Conservation (phyloP, 352 stramenopile species). For the Labyrinthula sp. region DNA sequence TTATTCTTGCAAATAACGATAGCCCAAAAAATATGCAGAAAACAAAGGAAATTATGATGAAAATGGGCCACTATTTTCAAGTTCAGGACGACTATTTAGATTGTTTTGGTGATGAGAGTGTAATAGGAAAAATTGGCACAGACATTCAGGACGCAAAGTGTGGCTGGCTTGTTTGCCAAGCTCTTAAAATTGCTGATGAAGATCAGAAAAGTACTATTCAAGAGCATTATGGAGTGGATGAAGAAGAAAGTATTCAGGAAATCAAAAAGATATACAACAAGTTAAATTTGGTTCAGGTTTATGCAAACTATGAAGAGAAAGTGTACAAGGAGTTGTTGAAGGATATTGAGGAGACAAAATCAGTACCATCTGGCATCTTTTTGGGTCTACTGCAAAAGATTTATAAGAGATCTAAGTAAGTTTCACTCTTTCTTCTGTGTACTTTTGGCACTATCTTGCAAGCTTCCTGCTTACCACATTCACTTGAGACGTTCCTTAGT, state of each 20-base stretch:
- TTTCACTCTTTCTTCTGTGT: too few relatives aligned
- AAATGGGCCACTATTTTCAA: conserved; percentile 97
- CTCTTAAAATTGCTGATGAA: conserved; percentile 46
- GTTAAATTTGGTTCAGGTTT: conserved; percentile 59
- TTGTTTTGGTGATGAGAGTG: conserved; percentile 73
- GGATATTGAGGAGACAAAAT: conserved; percentile 42
- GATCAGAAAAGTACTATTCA: conserved; percentile 44
- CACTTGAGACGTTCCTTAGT: too few relatives aligned
- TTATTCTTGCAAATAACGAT: conserved; percentile 39
- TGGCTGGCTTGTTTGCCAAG: conserved; percentile 89
- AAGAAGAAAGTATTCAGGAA: conserved; percentile 46
- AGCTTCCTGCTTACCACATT: too few relatives aligned
- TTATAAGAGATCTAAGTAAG: conserved; percentile 86
- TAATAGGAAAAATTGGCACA: conserved; percentile 79
- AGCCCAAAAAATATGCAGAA: conserved; percentile 32
- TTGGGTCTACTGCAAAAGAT: conserved; percentile 76
- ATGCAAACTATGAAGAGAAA: conserved; percentile 75
- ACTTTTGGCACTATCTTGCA: too few relatives aligned
- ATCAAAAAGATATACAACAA: conserved; percentile 81
- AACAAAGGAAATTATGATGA: conserved; percentile 74
- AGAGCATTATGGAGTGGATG: conserved; percentile 69
- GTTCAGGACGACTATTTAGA: conserved; percentile 97
- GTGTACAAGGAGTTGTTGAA: conserved; percentile 55
- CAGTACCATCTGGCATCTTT: conserved; percentile 68
- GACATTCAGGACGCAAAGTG: conserved; percentile 99